Base-by-base conservation (phyloP, 208 protist species). In the Tritrichomonas foetus region DNA sequence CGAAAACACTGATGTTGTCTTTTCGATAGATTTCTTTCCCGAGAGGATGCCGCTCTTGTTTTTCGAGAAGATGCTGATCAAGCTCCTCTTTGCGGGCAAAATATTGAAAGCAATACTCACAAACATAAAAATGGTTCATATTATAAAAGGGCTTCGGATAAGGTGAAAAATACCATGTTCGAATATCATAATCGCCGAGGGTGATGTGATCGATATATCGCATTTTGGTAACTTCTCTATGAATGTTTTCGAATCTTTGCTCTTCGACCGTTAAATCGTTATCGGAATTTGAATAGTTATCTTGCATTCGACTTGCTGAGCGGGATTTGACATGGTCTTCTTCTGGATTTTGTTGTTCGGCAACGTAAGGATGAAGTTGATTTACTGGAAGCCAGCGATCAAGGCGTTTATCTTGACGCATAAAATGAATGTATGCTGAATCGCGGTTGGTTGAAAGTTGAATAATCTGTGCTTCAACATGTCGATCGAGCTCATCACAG, bases 1-100 rank as follows among this genome's bases (percentile, higher is more conserved):
- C 99, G 92, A 99, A 97, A 57, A 99, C 96, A 11, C 97, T 96
- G 13, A 99, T 94, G 13, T 93, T 94, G 22, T 89, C 95, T 53
- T 96, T 89, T 27, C 97, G 95, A 95, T 98, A 98, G 33, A 98
- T 98, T 94, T 98, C 97, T 69, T 96, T 95, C 0, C 97, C 97
- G 11, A 97, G 97, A 44, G 98, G 98, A 94, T 98, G 97, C 69
- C 55, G 61, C 55, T 94, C 41, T 44, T 93, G 20, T 53, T 27
- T 94, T 78, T 95, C 41, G 8, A 20, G 1, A 25, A 93, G 20
- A 74, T 94, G 93, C 11, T 72, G 0, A 13, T 94, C 61, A 41
- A 94, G 41, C 20, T 78, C 25, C 30, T 78, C 30, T 41, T 61
- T 61, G 30, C 33, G 44, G 14, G 61, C 44, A 61, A 94, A 94